Base-by-base conservation (phyloP, 2,329 filamentous ascomycete species). In the Colletotrichum euphorbiae region DNA sequence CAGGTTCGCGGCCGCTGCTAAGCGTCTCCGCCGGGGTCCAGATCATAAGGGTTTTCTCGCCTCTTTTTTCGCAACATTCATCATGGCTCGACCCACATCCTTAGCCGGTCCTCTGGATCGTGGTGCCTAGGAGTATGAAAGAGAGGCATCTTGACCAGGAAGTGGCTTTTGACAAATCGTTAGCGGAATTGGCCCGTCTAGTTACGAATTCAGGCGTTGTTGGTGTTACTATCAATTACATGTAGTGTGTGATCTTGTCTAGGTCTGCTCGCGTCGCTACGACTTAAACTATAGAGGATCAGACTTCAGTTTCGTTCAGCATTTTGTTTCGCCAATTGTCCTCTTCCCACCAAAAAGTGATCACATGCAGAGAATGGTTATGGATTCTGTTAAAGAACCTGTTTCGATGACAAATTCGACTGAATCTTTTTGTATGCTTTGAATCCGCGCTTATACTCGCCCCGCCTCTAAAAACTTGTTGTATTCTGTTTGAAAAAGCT, bases 1-100 rank as follows among this genome's bases (percentile, higher is more conserved):
- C 24, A 28, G 7, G 69, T 73, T 28, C 57, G 42, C 40, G 72
- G 72, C 43, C 24, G 59, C 38, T 70, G 69, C 66, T 70, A 54
- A 65, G 63, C 63, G 40, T 36, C 55, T 65, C 52, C 52, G 36
- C 21, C 21, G 52, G 31, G 45, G 45, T 48, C 38, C 17, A 33
- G 45, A 38, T 52, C 15, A 15, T 19, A 24, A 48, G 33, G 31
- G 28, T 28, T 40, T 28, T 21, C 46, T 31, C 6, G 12, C 50
- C 51, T 51, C 17, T 60, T 36, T 52, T 21, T 15, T 12, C 24
- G 21, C 36, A 51, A 19, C 17, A 61, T 48, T 52, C 51, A 38
- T 64, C 60, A 65, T 52, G 38, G 43, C 45, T 65, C 52, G 52
- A 46, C 40, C 46, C 56, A 45, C 60, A 57, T 54, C 46, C 52